A percentile compares a stretch with the other conserved stretches of the same genome.
Evolutionary conservation across 2,329 filamentous ascomycete species (phyloP).

Genomic region (Allantophomopsis cytisporea): DNA sequence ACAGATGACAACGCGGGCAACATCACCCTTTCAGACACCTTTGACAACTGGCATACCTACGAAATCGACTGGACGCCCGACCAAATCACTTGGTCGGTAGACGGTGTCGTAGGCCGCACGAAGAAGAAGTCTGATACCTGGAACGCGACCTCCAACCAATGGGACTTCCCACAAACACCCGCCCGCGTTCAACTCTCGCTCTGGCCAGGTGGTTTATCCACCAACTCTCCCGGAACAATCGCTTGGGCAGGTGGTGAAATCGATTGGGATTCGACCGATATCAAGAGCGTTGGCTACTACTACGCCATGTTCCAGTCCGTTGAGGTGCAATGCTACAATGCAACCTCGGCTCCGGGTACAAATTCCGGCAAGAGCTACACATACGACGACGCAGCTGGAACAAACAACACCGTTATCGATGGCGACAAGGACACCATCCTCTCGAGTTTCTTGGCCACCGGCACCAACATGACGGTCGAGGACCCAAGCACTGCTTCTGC

Average conservation of each 20-base stretch:
- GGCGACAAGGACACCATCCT: constrained; percentile 64
- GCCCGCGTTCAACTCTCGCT: constrained; percentile 84
- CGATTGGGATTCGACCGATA: constrained; percentile 72
- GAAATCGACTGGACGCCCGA: constrained; percentile 90
- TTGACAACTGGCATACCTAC: constrained; percentile 72
- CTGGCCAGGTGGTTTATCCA: constrained; percentile 78
- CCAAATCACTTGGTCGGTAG: constrained; percentile 71
- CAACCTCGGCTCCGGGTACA: constrained; percentile 44
- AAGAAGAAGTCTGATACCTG: constrained; percentile 69
- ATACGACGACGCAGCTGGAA: constrained; percentile 50
- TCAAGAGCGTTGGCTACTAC: constrained; percentile 78
- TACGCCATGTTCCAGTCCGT: constrained; percentile 70
- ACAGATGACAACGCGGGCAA: constrained; percentile 66
- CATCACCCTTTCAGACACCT: constrained; percentile 57
- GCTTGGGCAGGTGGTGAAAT: constrained; percentile 86
- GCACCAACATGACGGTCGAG: constrained; percentile 52
- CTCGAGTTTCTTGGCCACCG: constrained; percentile 68
- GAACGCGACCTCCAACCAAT: constrained; percentile 72
- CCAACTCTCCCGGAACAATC: constrained; percentile 74
- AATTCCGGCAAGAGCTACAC: constrained; percentile 62
- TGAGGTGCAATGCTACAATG: constrained; percentile 73
- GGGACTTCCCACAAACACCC: constrained; percentile 83
- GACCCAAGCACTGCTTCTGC: constrained; percentile 23
- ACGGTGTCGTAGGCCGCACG: constrained; percentile 64
- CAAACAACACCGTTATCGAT: constrained; percentile 67